Conservation (phyloP, 768 basidiomycete genomes). For the Coprinopsis marcescibilis region DNA sequence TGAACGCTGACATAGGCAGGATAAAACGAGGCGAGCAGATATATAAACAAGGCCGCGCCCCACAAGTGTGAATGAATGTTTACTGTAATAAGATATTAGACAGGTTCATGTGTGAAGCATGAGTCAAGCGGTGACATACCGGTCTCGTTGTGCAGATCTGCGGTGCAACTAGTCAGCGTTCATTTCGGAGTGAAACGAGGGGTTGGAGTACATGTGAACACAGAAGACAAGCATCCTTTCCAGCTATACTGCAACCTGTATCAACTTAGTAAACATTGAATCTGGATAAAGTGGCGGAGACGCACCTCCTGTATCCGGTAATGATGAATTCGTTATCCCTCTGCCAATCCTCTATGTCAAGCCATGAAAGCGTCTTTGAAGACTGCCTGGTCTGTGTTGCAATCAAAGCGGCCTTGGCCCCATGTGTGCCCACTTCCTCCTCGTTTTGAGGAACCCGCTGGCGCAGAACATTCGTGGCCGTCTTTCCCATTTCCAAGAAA, state of each 20-base stretch:
- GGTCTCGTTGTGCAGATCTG: conserved; percentile 78
- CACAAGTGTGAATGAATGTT: conserved; percentile 84
- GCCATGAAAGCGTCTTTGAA: conserved; percentile 39
- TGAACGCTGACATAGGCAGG: conserved; percentile 44
- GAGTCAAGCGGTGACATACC: conserved; percentile 30
- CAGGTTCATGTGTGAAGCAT: conserved; percentile 7
- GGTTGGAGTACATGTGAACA: conserved; percentile 55
- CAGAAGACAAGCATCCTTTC: conserved; percentile 55
- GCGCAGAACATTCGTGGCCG: neutral
- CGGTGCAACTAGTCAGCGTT: conserved; percentile 10
- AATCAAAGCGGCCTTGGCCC: neutral
- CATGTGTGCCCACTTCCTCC: neutral
- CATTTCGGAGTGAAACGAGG: conserved; percentile 15
- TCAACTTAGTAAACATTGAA: conserved; percentile 5
- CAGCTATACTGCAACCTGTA: conserved; percentile 54
- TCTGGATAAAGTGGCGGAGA: conserved; percentile 7
- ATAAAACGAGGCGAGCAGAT: conserved; percentile 50
- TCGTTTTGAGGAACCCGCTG: neutral
- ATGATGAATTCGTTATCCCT: conserved; percentile 71
- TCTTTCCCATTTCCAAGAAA: neutral
- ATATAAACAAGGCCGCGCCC: conserved; percentile 57
- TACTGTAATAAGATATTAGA: conserved; percentile 35
- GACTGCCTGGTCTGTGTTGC: neutral
- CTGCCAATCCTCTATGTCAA: conserved; percentile 62
- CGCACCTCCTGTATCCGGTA: conserved; percentile 62